Conservation (phyloP, 148 eudicot genomes). For the Vaccinium darrowii region DNA sequence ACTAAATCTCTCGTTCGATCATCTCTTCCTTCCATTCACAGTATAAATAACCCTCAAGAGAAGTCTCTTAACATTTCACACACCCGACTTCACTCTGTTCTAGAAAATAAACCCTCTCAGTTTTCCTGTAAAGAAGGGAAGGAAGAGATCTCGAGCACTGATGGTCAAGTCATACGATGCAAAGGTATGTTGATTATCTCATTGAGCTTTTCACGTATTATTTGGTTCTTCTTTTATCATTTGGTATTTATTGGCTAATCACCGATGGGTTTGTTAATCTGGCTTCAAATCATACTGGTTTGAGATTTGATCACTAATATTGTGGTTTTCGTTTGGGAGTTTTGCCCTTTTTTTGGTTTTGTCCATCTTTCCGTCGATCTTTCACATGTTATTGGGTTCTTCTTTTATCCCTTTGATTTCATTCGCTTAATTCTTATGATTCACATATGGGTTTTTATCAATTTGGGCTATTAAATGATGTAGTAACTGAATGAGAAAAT, state of each 20-base stretch:
- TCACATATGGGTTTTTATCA: neutral
- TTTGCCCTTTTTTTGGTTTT: neutral
- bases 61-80: neutral
- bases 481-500: neutral
- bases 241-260: neutral
- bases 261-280: neutral
- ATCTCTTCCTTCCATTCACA: neutral
- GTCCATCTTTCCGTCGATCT: neutral
- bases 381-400: neutral
- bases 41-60: neutral
- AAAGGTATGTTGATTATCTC: conserved; percentile 11
- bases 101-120: neutral
- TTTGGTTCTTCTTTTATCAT: neutral
- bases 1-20: neutral
- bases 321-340: neutral
- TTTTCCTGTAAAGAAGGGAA: neutral
- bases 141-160: conserved; percentile 23
- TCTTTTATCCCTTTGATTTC: neutral
- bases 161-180: conserved; percentile 27
- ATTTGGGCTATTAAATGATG: neutral
- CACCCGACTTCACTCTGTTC: neutral
- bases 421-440: neutral
- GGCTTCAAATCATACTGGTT: neutral
- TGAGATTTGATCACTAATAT: neutral
- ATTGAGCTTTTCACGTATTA: neutral